These are phyloP conservation scores for Ophiostoma sp. DNA, from an alignment of 2,329 filamentous ascomycete species.

Conservation along the genomic window DNA sequence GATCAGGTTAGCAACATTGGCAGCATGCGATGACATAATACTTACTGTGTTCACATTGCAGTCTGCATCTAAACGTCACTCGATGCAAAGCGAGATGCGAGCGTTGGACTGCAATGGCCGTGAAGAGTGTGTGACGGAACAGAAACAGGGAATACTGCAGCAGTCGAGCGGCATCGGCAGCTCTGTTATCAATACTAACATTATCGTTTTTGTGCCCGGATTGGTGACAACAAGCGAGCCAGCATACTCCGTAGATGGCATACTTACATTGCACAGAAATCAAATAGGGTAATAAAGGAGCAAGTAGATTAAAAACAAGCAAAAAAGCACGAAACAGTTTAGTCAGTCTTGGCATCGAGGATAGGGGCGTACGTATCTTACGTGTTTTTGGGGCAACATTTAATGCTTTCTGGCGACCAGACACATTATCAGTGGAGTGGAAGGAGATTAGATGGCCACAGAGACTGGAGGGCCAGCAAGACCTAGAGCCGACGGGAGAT, in stretches of 20 bases:
- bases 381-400: not conserved
- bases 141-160: not conserved
- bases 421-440: not conserved
- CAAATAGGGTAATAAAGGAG: not conserved
- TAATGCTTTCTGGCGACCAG: not conserved
- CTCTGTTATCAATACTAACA: no score
- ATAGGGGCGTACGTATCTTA: not conserved
- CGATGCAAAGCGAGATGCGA: not conserved
- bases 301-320: not conserved
- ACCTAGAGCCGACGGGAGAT: not conserved
- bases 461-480: not conserved
- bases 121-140: not conserved
- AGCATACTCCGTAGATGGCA: not conserved
- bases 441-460: conserved; percentile 1
- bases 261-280: no score
- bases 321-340: not conserved
- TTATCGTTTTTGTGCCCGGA: not conserved
- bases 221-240: not conserved
- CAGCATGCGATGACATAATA: not conserved
- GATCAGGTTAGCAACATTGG: conserved; percentile 5
- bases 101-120: not conserved
- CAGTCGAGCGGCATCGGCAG: no score
- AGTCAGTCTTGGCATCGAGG: not conserved
- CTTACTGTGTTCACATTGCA: not conserved
- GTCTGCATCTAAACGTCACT: not conserved